phyloP scores from a whole-genome alignment of 1,139 yeast genomes.

The Yamadazyma dushanensis region DNA sequence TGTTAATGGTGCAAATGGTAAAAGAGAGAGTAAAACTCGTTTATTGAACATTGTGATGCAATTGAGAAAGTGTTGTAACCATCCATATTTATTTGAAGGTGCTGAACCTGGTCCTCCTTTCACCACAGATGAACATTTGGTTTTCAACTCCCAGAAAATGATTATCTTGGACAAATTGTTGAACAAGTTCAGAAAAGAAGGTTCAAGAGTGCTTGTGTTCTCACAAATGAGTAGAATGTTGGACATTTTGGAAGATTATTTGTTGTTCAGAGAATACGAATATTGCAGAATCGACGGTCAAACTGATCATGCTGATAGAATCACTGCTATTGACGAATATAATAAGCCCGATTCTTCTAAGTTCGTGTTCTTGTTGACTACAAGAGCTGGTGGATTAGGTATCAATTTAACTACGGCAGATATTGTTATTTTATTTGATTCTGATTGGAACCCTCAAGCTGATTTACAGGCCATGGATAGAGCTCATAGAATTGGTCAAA shows the following conservation, averaged over 20 bases:
- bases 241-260: constrained; percentile 78
- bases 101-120: constrained; percentile 89
- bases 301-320: constrained; percentile 75
- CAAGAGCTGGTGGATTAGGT: constrained; percentile 89
- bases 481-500: constrained; percentile 86
- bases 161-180: constrained; percentile 67
- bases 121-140: constrained; percentile 80
- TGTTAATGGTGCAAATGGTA: constrained; percentile 76
- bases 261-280: constrained; percentile 62
- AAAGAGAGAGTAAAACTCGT: constrained; percentile 73
- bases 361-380: constrained; percentile 69
- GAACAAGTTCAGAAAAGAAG: constrained; percentile 62
- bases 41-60: constrained; percentile 81
- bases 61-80: constrained; percentile 79
- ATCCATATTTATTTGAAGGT: constrained; percentile 80
- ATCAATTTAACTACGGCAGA: constrained; percentile 78
- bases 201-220: constrained; percentile 73
- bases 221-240: constrained; percentile 82
- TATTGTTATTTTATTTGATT: constrained; percentile 69
- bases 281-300: constrained; percentile 83
- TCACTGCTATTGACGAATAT: constrained; percentile 73
- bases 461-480: constrained; percentile 88
- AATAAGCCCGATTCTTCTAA: constrained; percentile 69
- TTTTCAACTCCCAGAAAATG: constrained; percentile 72
- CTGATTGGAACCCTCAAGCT: constrained; percentile 89